Evolutionary conservation across 257 asterid species (phyloP).

Genomic region (Striga asiatica): DNA sequence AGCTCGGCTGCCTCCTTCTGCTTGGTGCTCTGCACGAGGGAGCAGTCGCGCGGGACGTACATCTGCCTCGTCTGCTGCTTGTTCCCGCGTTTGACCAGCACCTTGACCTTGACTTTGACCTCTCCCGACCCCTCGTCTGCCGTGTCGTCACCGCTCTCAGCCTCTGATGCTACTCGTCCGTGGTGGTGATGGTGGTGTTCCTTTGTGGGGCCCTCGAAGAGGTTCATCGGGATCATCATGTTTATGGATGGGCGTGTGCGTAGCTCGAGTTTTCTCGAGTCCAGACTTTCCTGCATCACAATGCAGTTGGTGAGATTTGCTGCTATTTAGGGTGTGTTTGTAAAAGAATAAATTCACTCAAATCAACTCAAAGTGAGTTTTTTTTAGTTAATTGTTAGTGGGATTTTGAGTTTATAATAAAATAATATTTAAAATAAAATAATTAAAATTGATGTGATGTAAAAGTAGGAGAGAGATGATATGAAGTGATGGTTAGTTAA

Average conservation of each 20-base stretch:
- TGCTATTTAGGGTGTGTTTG: no score
- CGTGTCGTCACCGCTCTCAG: constrained; percentile 88
- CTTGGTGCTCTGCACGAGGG: constrained; percentile 88
- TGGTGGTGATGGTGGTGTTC: constrained; percentile 70
- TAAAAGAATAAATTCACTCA: no score
- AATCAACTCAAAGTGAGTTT: no score
- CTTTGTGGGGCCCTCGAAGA: constrained; percentile 68
- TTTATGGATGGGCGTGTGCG: constrained; percentile 80
- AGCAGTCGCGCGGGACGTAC: constrained; percentile 83
- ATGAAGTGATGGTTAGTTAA: no score
- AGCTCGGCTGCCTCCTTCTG: constrained; percentile 98
- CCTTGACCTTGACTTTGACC: constrained; percentile 73
- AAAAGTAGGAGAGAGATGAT: no score
- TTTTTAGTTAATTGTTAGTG: no score
- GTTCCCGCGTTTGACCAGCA: constrained; percentile 90
- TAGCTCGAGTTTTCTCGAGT: constrained; percentile 81
- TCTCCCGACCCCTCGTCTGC: constrained; percentile 66
- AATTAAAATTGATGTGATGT: no score
- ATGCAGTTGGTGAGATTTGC: no score
- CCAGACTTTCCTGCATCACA: constrained; percentile 95
- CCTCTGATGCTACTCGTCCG: constrained; percentile 56
- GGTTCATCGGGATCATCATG: constrained; percentile 89
- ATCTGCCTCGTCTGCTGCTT: constrained; percentile 89
- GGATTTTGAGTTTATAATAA: no score
- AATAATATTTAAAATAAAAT: no score